phyloP scores from a whole-genome alignment of 768 basidiomycete species.

The Serendipita sp. region DNA sequence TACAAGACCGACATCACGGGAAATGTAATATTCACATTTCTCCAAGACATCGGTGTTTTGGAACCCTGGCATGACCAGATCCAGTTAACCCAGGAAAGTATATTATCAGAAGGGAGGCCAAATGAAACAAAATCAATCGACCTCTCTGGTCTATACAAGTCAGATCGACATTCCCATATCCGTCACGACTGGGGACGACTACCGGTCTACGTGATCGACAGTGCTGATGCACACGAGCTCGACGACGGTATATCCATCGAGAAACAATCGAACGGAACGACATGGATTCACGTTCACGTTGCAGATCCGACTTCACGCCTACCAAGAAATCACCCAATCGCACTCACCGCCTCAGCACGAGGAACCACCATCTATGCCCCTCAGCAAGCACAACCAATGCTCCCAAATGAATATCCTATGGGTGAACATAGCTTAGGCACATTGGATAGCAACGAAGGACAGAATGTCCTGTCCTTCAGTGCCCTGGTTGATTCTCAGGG shows the following conservation, averaged over 20 bases:
- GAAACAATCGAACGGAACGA: conserved; percentile 32
- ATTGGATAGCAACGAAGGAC: conserved; percentile 20
- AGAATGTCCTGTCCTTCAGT: conserved; percentile 68
- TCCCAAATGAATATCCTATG: conserved; percentile 38
- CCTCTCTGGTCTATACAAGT: conserved; percentile 38
- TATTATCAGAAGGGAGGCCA: conserved; percentile 3
- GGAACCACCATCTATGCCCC: conserved; percentile 45
- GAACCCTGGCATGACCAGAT: conserved; percentile 67
- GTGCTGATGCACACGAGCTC: conserved; percentile 59
- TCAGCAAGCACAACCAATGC: conserved; percentile 49
- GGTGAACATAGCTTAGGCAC: conserved; percentile 33
- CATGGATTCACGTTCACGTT: conserved; percentile 83
- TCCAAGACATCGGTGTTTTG: conserved; percentile 57
- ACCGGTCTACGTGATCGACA: conserved; percentile 79
- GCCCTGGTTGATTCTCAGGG: conserved; percentile 44
- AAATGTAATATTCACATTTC: conserved; percentile 27
- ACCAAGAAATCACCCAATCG: conserved; percentile 48
- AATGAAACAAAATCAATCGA: conserved; percentile 19
- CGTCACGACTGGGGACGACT: conserved; percentile 77
- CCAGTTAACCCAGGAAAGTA: conserved; percentile 21
- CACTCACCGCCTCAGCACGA: conserved; percentile 37
- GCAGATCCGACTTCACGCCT: conserved; percentile 80
- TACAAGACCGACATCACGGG: conserved; percentile 18
- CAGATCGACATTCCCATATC: conserved; percentile 49
- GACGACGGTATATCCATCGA: conserved; percentile 90